These are phyloP conservation scores for Brassica incana DNA, from an alignment of 345 rosid genomes.

Conservation along the genomic window DNA sequence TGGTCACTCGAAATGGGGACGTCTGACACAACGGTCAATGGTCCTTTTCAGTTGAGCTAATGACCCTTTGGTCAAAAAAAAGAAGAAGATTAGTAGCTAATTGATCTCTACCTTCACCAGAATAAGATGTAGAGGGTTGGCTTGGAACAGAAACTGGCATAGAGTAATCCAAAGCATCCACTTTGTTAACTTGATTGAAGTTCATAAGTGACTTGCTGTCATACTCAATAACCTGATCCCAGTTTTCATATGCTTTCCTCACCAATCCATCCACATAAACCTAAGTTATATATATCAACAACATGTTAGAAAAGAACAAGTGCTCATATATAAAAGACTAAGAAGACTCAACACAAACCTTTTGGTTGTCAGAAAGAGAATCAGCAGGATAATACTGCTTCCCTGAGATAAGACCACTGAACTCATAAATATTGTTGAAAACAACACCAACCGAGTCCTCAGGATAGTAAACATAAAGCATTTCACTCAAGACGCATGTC, in stretches of 20 bases:
- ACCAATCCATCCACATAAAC: slow-evolving; percentile 77
- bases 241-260: slow-evolving; percentile 93
- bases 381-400: slow-evolving; percentile 66
- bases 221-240: slow-evolving; percentile 85
- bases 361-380: slow-evolving; percentile 81
- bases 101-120: slow-evolving; percentile 62
- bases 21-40: too few relatives aligned
- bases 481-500: slow-evolving; percentile 79
- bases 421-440: slow-evolving; percentile 75
- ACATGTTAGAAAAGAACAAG: neutral
- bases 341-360: slow-evolving; percentile 35
- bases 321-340: neutral
- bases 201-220: slow-evolving; percentile 73
- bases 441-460: slow-evolving; percentile 72
- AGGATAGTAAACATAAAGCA: slow-evolving; percentile 76
- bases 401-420: slow-evolving; percentile 72
- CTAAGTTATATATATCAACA: slow-evolving; percentile 38
- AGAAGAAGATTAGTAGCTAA: neutral
- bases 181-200: slow-evolving; percentile 49
- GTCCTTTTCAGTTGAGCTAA: too few relatives aligned
- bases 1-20: too few relatives aligned
- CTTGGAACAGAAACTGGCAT: slow-evolving; percentile 51
- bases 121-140: slow-evolving; percentile 55
- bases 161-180: slow-evolving; percentile 45
- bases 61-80: too few relatives aligned